Evolutionary conservation across 306 rosid genomes (phyloP), one percentile per base, ranked within the genome.

Genomic region (Albizia julibrissin): DNA sequence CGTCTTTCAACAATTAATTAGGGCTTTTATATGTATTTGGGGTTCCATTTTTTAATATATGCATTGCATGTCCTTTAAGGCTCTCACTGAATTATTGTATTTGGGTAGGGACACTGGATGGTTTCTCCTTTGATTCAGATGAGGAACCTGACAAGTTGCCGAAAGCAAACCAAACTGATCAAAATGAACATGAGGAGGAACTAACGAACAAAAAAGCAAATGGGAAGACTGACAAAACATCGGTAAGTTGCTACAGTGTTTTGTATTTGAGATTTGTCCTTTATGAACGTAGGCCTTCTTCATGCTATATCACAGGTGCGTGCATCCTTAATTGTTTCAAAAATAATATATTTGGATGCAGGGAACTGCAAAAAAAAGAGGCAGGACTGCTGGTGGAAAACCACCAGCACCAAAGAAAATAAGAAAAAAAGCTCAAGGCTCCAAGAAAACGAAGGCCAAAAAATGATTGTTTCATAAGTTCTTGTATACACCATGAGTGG

Each of bases 61-160:
- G 62, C 29, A 14, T 40, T 75, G 74, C 34, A 76, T 76, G 71
- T 69, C 76, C 74, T 76, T 66, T 66, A 59, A 58, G 13, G 65
- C 65, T 22, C 65, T 58, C 31, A 79, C 71, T 62, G 73, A 21
- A 52, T 80, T 22, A 56, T 56, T 87, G 80, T 87, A 49, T 75
- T 44, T 86, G 86, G 68, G 72, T 81, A 95, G 99, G 99, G 90
- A 95, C 99, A 34, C 80, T 93, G 89, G 99, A 95, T 52, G 97
- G 99, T 84, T 95, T 93, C 86, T 87, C 84, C 42, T 95, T 95
- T 86, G 97, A 93, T 88, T 95, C 98, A 14, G 99, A 93, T n/a
- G 97, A 93, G 54, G 99, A 95, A 84, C 85, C 86, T 37, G 88
- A 89, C 69, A 95, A 89, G 87, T 82, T 83, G 50, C 92, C 89